Base-by-base conservation (phyloP, 2,329 filamentous ascomycete genomes). In the Xylaria polymorpha region DNA sequence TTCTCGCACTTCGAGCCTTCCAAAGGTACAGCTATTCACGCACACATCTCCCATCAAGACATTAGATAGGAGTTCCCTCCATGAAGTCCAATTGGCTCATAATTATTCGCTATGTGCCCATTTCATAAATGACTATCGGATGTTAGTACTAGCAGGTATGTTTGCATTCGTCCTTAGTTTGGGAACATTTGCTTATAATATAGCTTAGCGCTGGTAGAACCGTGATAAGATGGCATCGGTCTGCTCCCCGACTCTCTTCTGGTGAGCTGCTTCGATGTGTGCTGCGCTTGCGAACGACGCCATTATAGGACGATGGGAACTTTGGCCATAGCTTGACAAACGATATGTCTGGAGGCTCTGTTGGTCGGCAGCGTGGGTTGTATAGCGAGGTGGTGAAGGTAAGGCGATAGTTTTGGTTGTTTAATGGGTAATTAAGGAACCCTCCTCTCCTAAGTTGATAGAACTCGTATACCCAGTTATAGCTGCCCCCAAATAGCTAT, bases 291-390 rank as follows among this genome's bases (percentile, higher is more conserved):
- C 56, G 0, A 61, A 58, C 1, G 68, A 66, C 15, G 64, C 57
- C 61, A 68, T 66, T 8, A 6, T 15, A 5, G 70, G 58, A 14
- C 48, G 25, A 50, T 70, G 61, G n/a, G 64, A 22, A 37, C 68
- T 67, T 12, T 64, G 58, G 10, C 20, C 12, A 29, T 66, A 72
- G 35, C 41, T 64, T 32, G 58, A 68, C 20, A 72, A 41, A 35
- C 64, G 51, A 35, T 66, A 64, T 20, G 59, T 20, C 22, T 51
- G 61, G 15, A 72, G 61, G 15, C 61, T 43, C 22, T 64, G 56
- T 4, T 56, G 29, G 58, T 65, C 61, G 61, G 44, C 43, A 14
- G 29, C 5, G 32, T 70, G 67, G 14, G 58, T 20, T 12, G 64
- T 68, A n/a, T n/a, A n/a, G n/a, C n/a, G n/a, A n/a, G n/a, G n/a